Evolutionary conservation across 2,329 filamentous ascomycete genomes (phyloP), one percentile per base, ranked within the genome.

Genomic region (Colletotrichum neosansevieriae): DNA sequence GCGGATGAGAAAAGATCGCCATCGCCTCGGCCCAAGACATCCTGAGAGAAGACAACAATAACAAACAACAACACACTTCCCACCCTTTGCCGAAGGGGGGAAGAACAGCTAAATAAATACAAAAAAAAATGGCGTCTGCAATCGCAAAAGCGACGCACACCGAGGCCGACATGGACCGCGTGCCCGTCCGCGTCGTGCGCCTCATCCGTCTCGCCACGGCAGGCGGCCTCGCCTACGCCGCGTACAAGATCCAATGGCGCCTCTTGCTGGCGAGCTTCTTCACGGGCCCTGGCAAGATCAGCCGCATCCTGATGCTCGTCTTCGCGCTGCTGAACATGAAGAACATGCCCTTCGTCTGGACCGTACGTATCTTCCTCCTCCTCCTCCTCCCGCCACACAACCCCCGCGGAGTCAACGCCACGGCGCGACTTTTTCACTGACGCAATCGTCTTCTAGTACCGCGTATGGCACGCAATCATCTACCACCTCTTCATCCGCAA

Each of bases 311-410:
- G 64, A 76, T 88, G 67, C 73, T 91, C 13, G 58, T 87, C 12
- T 86, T 92, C 63, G 82, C 88, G 12, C 54, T 91, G 7, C 73
- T 87, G 49, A 95, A 94, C 77, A 83, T 91, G 80, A 95, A 95
- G 84, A 92, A 86, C 69, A 75, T 94, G 69, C 92, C 92, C 0
- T 85, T 93, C 47, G 86, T 88, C 10, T 95, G 92, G 92, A 93
- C 93, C 72, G 90, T 92, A 85, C 63, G 89, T 79, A 2, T 9
- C 54, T 29, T n/a, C 24, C 19, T 54, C 5, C 4, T 13, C 19
- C 2, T n/a, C 13, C 32, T 34, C 4, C 21, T 21, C 21, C 21
- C 21, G 21, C 21, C 21, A 21, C 3, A 21, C 3, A 3, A 3
- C 24, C 24, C 24, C 24, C 24, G 24, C 24, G 24, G 24, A 24